Base-by-base conservation (phyloP, 495 filamentous ascomycete genomes). In the Penicillium antarcticum region DNA sequence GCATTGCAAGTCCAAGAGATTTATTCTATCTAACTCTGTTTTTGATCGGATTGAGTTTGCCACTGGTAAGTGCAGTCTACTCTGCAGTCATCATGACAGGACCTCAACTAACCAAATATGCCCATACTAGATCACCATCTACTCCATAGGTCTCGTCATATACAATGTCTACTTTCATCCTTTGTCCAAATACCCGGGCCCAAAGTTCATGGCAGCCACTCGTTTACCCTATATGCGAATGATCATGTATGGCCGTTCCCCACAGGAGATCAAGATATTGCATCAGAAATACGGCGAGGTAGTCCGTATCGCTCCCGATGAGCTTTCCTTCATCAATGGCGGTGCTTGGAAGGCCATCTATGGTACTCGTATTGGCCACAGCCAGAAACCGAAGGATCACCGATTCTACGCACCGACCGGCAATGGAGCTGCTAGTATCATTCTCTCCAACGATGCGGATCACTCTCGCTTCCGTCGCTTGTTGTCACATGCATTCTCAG, bases 331-430 rank as follows among this genome's bases (percentile, higher is more conserved):
- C 53, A 67, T 51, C 17, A 55, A 68, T 18, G 65, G 75, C 1
- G 57, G 69, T n/a, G 80, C 80, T 8, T 83, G 78, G 80, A 76
- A 75, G 48, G 68, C 77, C 32, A 80, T 84, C 37, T 80, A 80
- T 57, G 76, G 76, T 8, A 74, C 76, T 51, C 68, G 65, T n/a
- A 16, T 41, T 0, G 59, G 56, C 2, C 55, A 60, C 11, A 12
- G 51, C 1, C 53, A 62, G 33, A 57, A 57, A 19, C 9, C 34
- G n/a, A 62, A 62, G 16, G 48, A 59, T 13, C 2, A 16, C 9
- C 52, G 50, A 17, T 60, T 61, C 44, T 67, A 65, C 18, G 26
- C 42, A 37, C 52, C 45, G 2, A 43, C 42, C 1, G 13, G 21
- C 13, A 29, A 41, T 5, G 29, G 21, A 13, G 33, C 42, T 16